Base-by-base conservation (phyloP, 805 yeast genomes). In the Yarrowia keelungensis region DNA sequence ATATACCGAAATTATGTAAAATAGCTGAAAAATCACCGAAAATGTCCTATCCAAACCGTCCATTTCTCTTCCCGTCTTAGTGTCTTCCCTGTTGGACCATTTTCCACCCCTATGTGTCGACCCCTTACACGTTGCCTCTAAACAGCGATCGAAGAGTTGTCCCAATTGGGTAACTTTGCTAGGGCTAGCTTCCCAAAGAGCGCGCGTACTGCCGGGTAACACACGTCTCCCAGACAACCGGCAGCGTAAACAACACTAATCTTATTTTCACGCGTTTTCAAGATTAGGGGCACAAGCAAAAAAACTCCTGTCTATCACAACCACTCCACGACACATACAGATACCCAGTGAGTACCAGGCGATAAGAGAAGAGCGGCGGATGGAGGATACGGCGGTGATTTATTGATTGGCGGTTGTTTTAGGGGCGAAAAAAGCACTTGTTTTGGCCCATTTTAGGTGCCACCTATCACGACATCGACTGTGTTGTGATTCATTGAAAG, bases 301-400 rank as follows among this genome's bases (percentile, higher is more conserved):
- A 59, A 58, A 59, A 43, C 65, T 59, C 65, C 65, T 59, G 65
- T 59, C 65, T 36, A 56, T 56, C 62, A 59, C 65, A 59, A 59
- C 65, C 51, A 59, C 65, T 59, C 65, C 50, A 59, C 65, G 22
- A 59, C 65, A 59, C 65, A 59, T 59, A 59, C 65, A 59, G 65
- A 59, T 59, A 59, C 65, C 65, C 65, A 59, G 65, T 59, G 65
- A 59, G 65, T 59, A 59, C 41, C 51, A 43, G 32, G 36, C 41
- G 49, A 56, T 39, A n/a, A 15, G 43, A 12, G 5, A 45, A 15
- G 8, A 51, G 42, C 22, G 32, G 32, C 7, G 32, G 32, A 26
- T 26, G 46, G 19, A 36, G 14, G 14, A 54, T 2, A 9, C 14
- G 45, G 8, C 36, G 61, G 38, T 36, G 14, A 35, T 19, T 39